These are phyloP conservation scores for Pleomassaria siparia DNA, from an alignment of 2,329 filamentous ascomycete genomes.

Conservation along the genomic window DNA sequence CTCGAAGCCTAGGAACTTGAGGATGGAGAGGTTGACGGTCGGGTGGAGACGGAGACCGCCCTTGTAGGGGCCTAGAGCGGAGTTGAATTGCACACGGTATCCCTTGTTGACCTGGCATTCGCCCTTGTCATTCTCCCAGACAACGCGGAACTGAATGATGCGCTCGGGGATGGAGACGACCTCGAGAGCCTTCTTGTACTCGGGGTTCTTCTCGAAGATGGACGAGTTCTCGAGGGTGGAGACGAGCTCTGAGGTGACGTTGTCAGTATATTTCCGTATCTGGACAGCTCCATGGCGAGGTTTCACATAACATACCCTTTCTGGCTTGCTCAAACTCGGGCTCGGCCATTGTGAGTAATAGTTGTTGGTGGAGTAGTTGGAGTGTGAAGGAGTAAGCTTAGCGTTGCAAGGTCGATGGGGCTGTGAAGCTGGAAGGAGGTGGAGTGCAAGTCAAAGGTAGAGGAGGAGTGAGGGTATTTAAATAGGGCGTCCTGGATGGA, in stretches of 20 bases:
- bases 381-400: neutral
- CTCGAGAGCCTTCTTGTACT: constrained; percentile 88
- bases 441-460: constrained; percentile 1
- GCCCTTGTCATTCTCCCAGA: constrained; percentile 94
- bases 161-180: constrained; percentile 92
- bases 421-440: constrained; percentile 8
- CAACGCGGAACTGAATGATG: constrained; percentile 93
- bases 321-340: constrained; percentile 99
- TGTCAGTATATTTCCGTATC: constrained; percentile 11
- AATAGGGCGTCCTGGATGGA: constrained; percentile 28
- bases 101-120: constrained; percentile 89
- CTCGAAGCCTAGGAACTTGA: constrained; percentile 99
- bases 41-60: constrained; percentile 95
- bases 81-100: constrained; percentile 98
- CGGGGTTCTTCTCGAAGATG: constrained; percentile 90
- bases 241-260: constrained; percentile 71
- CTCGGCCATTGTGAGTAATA: constrained; percentile 70
- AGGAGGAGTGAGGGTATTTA: constrained; percentile 24
- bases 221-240: constrained; percentile 92
- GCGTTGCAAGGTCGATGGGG: neutral
- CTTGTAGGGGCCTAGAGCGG: constrained; percentile 95
- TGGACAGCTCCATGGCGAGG: neutral
- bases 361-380: neutral
- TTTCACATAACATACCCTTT: constrained; percentile 85
- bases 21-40: constrained; percentile 71